Base-by-base conservation (phyloP, 1,139 yeast genomes). In the Diutina siamensis region DNA sequence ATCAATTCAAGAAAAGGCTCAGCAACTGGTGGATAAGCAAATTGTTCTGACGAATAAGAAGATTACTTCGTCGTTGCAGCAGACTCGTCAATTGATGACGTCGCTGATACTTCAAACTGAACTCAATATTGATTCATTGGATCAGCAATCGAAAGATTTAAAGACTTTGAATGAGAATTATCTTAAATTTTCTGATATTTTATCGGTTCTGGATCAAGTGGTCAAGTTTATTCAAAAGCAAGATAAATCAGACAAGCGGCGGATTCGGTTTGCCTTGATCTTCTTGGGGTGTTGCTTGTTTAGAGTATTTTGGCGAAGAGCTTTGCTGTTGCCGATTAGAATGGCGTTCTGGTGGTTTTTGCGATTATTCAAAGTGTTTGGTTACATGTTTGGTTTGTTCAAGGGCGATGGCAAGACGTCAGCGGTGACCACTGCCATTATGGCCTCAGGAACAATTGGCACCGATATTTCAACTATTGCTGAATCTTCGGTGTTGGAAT, bases 201-300 rank as follows among this genome's bases (percentile, higher is more conserved):
- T 83, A 46, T 63, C 66, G 46, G 76, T 73, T 44, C 77, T 85
- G 1, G 70, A 67, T 46, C 68, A 71, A 40, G 70, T 83, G 42
- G 84, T 83, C 40, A 68, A 70, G 51, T 73, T 79, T 48, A 76
- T 83, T 47, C 86, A 82, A 54, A 77, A 77, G 54, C 84, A 85
- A 45, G 87, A 83, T 54, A 67, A 71, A 47, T 63, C 71, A 50
- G 92, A 83, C 54, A 68, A 83, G 46, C 65, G 74, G 45, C 64
- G 77, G 47, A 81, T 83, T 55, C 76, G 78, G 51, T 59, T 74
- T 46, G 70, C 85, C 28, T 54, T 82, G 42, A 78, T 76, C 18
- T 78, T 83, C 51, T 69, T 83, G 48, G 63, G 71, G 2, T 51
- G 71, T 2, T 81, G 80, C 34, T 65, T 83, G 51, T 56, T 63